Conservation (phyloP, 208 protist species). For the Trypanosomatidae sp. region DNA sequence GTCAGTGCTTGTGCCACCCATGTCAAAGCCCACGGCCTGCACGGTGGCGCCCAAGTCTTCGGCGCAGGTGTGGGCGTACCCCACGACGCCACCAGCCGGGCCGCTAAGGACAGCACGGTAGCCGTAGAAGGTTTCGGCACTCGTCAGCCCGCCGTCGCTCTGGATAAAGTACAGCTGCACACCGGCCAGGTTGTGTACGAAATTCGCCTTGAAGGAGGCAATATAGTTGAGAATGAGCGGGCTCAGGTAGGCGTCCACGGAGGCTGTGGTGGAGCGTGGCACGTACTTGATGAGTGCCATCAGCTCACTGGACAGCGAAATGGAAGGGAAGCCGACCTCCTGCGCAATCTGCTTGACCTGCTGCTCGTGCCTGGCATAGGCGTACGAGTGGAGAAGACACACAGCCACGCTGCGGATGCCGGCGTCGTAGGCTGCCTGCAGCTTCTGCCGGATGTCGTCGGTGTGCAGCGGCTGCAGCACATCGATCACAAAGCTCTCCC, state of each 20-base stretch:
- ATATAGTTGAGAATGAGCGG: conserved; percentile 91
- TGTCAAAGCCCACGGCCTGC: conserved; percentile 93
- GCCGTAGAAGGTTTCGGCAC: conserved; percentile 88
- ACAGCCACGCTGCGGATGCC: conserved; percentile 91
- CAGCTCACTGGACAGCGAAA: conserved; percentile 90
- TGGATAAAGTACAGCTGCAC: conserved; percentile 90
- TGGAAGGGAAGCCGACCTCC: conserved; percentile 89
- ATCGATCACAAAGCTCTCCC: conserved; percentile 71
- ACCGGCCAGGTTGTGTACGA: conserved; percentile 37
- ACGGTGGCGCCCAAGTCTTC: conserved; percentile 31
- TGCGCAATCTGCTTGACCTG: conserved; percentile 76
- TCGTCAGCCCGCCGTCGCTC: conserved; percentile 93
- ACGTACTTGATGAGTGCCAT: conserved; percentile 95
- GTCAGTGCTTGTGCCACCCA: conserved; percentile 96
- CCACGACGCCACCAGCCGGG: conserved; percentile 94
- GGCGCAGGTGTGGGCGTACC: conserved; percentile 85
- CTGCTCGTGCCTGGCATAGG: conserved; percentile 85
- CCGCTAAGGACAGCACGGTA: conserved; percentile 94
- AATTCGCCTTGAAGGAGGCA: conserved; percentile 59
- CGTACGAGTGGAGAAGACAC: conserved; percentile 94
- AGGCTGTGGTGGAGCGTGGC: conserved; percentile 91
- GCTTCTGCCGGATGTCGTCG: conserved; percentile 37
- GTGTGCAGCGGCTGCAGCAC: conserved; percentile 62
- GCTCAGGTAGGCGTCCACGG: conserved; percentile 96
- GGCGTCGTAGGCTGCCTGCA: conserved; percentile 47